A percentile compares a stretch with the other conserved stretches of the same genome.
These are phyloP conservation scores for Monosporozyma servazzii DNA, from an alignment of 805 yeast genomes.

Conservation along the genomic window DNA sequence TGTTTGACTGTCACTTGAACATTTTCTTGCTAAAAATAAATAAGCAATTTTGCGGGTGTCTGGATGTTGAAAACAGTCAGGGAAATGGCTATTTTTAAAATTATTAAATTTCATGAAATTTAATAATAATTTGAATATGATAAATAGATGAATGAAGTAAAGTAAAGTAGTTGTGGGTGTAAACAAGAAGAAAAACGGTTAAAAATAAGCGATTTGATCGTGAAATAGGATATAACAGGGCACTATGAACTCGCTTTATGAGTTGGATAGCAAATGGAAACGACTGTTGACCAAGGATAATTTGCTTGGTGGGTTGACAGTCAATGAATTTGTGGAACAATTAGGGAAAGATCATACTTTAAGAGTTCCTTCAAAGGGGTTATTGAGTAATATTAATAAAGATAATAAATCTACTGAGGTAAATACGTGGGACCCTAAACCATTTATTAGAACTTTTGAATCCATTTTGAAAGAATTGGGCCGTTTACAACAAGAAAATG, in stretches of 20 bases:
- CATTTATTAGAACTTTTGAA: slow-evolving; percentile 89
- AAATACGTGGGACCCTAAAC: slow-evolving; percentile 61
- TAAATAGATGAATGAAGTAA: neutral
- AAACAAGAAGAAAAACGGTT: too few species aligned
- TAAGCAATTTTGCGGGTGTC: neutral
- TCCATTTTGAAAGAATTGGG: slow-evolving; percentile 67
- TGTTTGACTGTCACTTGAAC: neutral
- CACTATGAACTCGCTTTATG: slow-evolving; percentile 39
- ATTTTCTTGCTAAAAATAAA: neutral
- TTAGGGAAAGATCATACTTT: slow-evolving; percentile 53
- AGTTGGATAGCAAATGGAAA: slow-evolving; percentile 55
- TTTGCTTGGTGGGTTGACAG: slow-evolving; percentile 60
- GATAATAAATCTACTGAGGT: neutral
- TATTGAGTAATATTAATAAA: neutral
- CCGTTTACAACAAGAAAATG: slow-evolving; percentile 49
- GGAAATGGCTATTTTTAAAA: too few species aligned
- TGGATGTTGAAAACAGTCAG: neutral
- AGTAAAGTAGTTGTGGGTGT: neutral
- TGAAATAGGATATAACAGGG: neutral
- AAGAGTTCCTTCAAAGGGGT: slow-evolving; percentile 7
- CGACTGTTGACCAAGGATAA: slow-evolving; percentile 48
- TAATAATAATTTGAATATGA: neutral
- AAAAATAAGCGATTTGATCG: too few species aligned
- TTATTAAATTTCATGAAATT: too few species aligned
- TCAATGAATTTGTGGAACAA: slow-evolving; percentile 72